A percentile compares a stretch with the other conserved stretches of the same genome.
Conservation (phyloP, 257 asterid genomes). For the Primulina huaijiensis region DNA sequence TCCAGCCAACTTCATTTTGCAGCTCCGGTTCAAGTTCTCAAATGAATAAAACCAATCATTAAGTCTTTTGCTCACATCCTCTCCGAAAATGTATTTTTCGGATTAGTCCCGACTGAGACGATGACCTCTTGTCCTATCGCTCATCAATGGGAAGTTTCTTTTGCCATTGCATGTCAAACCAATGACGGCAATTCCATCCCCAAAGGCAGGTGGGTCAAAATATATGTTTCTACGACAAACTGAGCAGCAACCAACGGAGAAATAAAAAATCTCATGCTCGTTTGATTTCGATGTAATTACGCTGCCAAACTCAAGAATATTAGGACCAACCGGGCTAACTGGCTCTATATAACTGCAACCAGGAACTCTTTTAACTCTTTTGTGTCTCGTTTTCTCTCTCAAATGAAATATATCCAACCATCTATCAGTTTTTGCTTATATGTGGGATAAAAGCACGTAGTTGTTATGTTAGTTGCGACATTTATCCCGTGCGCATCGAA, state of each 20-base stretch:
- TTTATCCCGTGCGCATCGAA: too few relatives aligned
- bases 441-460: constrained; percentile 45
- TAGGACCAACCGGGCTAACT: constrained; percentile 22
- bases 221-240: not conserved
- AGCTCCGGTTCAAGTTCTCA: too few relatives aligned
- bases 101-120: not conserved
- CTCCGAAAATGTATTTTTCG: too few relatives aligned
- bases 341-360: constrained; percentile 53
- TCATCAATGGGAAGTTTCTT: not conserved
- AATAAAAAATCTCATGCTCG: not conserved
- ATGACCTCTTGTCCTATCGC: not conserved
- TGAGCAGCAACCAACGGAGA: not conserved
- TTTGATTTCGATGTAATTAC: constrained; percentile 7
- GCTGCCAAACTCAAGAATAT: not conserved
- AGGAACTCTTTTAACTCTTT: constrained; percentile 52
- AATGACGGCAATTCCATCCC: not conserved
- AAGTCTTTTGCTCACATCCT: too few relatives aligned
- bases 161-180: not conserved
- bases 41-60: too few relatives aligned
- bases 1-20: too few relatives aligned
- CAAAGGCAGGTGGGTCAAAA: not conserved
- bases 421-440: constrained; percentile 60
- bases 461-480: too few relatives aligned
- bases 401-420: constrained; percentile 58
- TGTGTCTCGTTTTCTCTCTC: constrained; percentile 55